Percentiles rank a stretch among this genome's conserved stretches.
phyloP scores from a whole-genome alignment of 148 eudicot species.

The Fallopia convolvulus region DNA sequence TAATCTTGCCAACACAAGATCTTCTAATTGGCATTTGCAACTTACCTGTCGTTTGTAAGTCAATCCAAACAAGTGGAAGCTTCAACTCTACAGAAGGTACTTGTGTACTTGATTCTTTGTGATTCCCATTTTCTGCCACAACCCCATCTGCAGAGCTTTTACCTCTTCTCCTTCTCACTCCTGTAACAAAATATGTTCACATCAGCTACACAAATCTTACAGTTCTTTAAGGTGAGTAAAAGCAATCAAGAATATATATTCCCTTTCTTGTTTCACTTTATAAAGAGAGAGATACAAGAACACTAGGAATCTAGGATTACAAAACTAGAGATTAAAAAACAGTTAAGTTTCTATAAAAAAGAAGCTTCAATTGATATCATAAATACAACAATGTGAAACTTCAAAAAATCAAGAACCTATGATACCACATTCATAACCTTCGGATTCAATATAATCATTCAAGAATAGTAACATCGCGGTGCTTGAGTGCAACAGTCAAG shows the following conservation, averaged over 20 bases:
- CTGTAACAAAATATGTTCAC: conserved; percentile 26
- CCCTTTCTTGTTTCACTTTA: not conserved
- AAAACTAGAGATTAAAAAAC: not conserved
- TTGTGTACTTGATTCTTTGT: conserved; percentile 9
- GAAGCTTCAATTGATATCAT: not conserved
- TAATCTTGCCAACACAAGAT: not conserved
- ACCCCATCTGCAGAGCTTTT: conserved; percentile 20
- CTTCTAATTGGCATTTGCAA: conserved; percentile 2
- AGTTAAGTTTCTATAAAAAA: not conserved
- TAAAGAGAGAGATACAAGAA: not conserved
- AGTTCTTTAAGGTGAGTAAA: not conserved
- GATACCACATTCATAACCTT: not conserved
- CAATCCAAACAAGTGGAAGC: conserved; percentile 88
- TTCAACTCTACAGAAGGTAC: conserved; percentile 16
- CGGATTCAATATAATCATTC: too few relatives aligned
- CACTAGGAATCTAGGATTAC: not conserved
- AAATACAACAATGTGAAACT: not conserved
- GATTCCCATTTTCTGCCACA: conserved; percentile 24
- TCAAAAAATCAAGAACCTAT: not conserved
- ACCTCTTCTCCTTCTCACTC: conserved; percentile 23
- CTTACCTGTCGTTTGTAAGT: conserved; percentile 84
- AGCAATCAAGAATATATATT: not conserved
- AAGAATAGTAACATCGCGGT: not conserved
- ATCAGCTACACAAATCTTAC: not conserved
- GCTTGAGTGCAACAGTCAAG: not conserved